These are phyloP conservation scores for Vigna hirtella DNA, from an alignment of 306 rosid species.

Conservation along the genomic window DNA sequence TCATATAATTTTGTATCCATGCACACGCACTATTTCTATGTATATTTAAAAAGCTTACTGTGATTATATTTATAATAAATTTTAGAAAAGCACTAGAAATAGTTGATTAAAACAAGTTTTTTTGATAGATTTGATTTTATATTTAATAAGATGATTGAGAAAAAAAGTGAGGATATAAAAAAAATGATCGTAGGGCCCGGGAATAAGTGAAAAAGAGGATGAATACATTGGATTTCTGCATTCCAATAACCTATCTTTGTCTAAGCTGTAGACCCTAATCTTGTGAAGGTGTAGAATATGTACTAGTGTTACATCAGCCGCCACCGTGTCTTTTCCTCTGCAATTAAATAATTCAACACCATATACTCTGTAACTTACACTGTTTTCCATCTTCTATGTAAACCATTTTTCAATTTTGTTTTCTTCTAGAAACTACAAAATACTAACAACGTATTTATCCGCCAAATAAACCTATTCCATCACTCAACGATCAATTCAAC, in stretches of 20 bases:
- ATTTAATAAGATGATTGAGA: neutral
- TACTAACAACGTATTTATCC: neutral
- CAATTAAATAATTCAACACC: slow-evolving; percentile 11
- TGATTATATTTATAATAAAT: no score
- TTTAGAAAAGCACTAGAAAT: no score
- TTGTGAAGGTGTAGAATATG: neutral
- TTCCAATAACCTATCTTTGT: slow-evolving; percentile 42
- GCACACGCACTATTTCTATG: neutral
- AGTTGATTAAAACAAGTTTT: no score
- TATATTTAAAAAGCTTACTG: no score
- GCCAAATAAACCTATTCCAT: neutral
- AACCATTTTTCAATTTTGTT: slow-evolving; percentile 19
- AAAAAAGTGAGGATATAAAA: neutral
- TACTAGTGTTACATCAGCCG: slow-evolving; percentile 49
- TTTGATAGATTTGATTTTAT: no score
- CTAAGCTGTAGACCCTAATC: slow-evolving; percentile 35
- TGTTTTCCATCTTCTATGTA: neutral
- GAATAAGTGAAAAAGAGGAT: neutral
- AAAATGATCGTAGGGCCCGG: neutral
- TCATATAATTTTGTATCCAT: neutral
- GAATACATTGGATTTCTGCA: slow-evolving; percentile 44
- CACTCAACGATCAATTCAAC: neutral
- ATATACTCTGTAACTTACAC: neutral
- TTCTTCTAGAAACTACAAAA: slow-evolving; percentile 42
- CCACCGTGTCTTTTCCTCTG: slow-evolving; percentile 34